Evolutionary conservation across 2,329 filamentous ascomycete species (phyloP).

Genomic region (Colletotrichum liriopes): DNA sequence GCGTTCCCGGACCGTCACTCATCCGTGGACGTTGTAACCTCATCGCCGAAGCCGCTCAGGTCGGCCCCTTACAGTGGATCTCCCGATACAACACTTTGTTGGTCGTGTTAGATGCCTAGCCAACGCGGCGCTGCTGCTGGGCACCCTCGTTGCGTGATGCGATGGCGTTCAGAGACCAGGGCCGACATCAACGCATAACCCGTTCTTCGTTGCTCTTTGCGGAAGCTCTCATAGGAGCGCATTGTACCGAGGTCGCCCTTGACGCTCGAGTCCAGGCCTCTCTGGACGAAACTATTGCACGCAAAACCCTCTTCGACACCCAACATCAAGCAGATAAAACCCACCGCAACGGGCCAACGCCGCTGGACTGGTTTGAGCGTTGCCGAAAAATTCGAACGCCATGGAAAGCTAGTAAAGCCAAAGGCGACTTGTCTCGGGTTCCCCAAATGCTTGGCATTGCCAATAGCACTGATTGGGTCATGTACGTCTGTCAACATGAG

Average conservation of each 20-base stretch:
- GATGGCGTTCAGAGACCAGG: slow-evolving; percentile 5
- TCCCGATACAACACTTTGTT: background rate
- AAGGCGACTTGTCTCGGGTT: slow-evolving; percentile 25
- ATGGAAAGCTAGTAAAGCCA: slow-evolving; percentile 1
- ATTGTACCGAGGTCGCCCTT: background rate
- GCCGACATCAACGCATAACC: background rate
- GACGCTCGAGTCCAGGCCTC: background rate
- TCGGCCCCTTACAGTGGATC: background rate
- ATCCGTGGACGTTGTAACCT: slow-evolving; percentile 39
- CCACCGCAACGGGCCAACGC: background rate
- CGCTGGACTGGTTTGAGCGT: background rate
- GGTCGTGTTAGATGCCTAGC: background rate
- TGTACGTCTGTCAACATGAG: slow-evolving; percentile 20
- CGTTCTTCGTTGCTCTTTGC: background rate
- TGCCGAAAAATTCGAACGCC: background rate
- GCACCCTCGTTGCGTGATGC: background rate
- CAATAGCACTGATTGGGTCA: slow-evolving; percentile 23
- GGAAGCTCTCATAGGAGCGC: background rate
- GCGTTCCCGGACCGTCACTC: slow-evolving; percentile 29
- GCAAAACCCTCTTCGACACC: background rate
- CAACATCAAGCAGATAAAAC: background rate
- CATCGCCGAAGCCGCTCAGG: slow-evolving; percentile 15
- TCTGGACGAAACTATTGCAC: background rate
- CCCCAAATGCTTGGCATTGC: slow-evolving; percentile 1
- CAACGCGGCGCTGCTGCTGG: background rate